Percentiles rank a stretch among this genome's conserved stretches.
Evolutionary conservation across 148 eudicot genomes (phyloP).

Genomic region (Cornus suecica): DNA sequence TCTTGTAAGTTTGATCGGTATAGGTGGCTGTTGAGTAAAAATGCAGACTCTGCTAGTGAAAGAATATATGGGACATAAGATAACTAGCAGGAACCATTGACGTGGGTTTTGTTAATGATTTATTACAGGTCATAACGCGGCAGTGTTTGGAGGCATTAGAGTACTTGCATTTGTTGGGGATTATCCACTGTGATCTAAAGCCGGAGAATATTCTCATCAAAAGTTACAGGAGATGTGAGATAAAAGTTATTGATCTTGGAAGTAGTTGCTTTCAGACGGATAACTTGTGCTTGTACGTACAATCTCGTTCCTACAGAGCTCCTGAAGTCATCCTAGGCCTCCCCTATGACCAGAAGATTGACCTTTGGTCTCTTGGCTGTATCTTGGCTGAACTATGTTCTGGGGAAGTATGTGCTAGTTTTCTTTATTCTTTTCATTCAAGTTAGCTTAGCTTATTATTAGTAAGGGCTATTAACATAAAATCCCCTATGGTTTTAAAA

Average conservation of each 20-base stretch:
- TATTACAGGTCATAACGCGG: conserved; percentile 61
- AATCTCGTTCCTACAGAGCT: conserved; percentile 95
- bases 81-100: not conserved
- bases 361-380: conserved; percentile 96
- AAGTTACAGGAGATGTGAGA: conserved; percentile 86
- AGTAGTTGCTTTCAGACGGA: conserved; percentile 92
- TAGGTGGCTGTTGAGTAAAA: not conserved
- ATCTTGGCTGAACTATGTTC: conserved; percentile 84
- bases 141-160: conserved; percentile 90
- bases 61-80: not conserved
- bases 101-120: not conserved
- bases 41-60: not conserved
- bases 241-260: conserved; percentile 94
- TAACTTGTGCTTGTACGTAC: conserved; percentile 73
- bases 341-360: conserved; percentile 87
- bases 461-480: too few relatives aligned
- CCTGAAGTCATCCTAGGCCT: conserved; percentile 98
- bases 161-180: conserved; percentile 75
- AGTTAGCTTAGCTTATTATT: not conserved
- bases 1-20: too few relatives aligned
- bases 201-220: conserved; percentile 91
- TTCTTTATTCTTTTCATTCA: conserved; percentile 5
- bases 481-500: too few relatives aligned
- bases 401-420: conserved; percentile 61
- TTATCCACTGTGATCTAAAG: conserved; percentile 94